A percentile compares a stretch with the other conserved stretches of the same genome.
phyloP scores from a whole-genome alignment of 768 basidiomycete species.

The Tricholoma saponaceum region DNA sequence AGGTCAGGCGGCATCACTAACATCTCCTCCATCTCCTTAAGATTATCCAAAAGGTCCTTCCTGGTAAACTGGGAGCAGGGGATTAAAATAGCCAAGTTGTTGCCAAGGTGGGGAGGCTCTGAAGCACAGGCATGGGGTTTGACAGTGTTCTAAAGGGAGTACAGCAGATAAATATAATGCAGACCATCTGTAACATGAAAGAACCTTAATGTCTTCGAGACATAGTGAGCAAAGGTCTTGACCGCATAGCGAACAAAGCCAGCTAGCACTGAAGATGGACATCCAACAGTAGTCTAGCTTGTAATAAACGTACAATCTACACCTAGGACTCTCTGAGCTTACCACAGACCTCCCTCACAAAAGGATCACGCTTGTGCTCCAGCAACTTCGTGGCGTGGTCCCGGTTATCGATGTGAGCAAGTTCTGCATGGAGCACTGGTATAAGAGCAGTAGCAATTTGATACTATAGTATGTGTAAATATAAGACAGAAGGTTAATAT shows the following conservation, averaged over 20 bases:
- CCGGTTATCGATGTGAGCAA: too few relatives aligned
- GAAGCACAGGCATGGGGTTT: not conserved
- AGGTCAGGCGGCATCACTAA: not conserved
- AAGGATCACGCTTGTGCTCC: too few relatives aligned
- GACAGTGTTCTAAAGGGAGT: not conserved
- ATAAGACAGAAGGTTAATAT: too few relatives aligned
- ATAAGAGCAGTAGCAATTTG: too few relatives aligned
- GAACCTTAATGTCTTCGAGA: too few relatives aligned
- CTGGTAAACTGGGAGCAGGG: not conserved
- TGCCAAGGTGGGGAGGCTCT: not conserved
- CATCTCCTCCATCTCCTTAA: not conserved
- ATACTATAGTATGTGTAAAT: too few relatives aligned
- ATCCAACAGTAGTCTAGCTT: not conserved
- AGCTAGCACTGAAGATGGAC: too few relatives aligned
- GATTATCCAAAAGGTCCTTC: not conserved
- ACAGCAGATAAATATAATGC: not conserved
- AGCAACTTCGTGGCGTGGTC: too few relatives aligned
- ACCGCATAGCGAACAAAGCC: too few relatives aligned
- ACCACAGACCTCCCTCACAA: too few relatives aligned
- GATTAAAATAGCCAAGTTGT: not conserved
- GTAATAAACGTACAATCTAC: not conserved
- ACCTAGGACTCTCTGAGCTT: not conserved
- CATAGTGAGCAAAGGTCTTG: too few relatives aligned
- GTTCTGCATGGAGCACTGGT: too few relatives aligned
- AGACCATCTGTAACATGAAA: not conserved